Percentiles rank a stretch among this genome's conserved stretches.
Evolutionary conservation across 345 rosid species (phyloP).

Genomic region (Rhizophora apiculata): DNA sequence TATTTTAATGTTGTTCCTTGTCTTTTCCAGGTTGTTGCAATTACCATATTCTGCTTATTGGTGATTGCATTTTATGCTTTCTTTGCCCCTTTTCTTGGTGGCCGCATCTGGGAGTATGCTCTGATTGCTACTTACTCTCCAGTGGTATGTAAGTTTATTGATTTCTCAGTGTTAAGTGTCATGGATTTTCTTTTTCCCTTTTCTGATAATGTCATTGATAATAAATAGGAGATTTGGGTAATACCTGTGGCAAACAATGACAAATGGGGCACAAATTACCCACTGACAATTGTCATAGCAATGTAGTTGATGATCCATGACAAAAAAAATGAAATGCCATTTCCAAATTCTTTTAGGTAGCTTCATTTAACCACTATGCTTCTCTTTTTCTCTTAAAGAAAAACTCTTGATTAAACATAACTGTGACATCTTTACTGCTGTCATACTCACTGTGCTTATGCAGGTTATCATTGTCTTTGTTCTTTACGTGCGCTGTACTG

Average conservation of each 20-base stretch:
- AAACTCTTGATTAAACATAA: not conserved
- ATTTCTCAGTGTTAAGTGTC: not conserved
- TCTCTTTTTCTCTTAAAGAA: not conserved
- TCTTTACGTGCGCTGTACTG: constrained; percentile 81
- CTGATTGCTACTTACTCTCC: constrained; percentile 72
- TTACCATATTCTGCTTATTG: constrained; percentile 74
- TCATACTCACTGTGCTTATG: not conserved
- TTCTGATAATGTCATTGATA: not conserved
- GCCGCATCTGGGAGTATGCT: constrained; percentile 53
- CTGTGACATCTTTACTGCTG: not conserved
- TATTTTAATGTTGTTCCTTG: not conserved
- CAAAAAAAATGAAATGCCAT: too few species aligned
- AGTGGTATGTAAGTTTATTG: constrained; percentile 45
- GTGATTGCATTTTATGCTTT: constrained; percentile 80
- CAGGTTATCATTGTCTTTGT: constrained; percentile 74
- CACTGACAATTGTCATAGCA: too few species aligned
- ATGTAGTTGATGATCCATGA: too few species aligned
- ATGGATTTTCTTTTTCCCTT: too few species aligned
- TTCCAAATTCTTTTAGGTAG: too few species aligned
- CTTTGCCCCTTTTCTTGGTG: constrained; percentile 92
- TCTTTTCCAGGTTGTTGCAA: constrained; percentile 56
- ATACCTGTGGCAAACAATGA: not conserved
- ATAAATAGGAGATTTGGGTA: not conserved
- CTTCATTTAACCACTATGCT: too few species aligned
- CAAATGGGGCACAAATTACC: not conserved